Conservation (phyloP, 176 grass and related monocot species). For the Melocanna baccifera region DNA sequence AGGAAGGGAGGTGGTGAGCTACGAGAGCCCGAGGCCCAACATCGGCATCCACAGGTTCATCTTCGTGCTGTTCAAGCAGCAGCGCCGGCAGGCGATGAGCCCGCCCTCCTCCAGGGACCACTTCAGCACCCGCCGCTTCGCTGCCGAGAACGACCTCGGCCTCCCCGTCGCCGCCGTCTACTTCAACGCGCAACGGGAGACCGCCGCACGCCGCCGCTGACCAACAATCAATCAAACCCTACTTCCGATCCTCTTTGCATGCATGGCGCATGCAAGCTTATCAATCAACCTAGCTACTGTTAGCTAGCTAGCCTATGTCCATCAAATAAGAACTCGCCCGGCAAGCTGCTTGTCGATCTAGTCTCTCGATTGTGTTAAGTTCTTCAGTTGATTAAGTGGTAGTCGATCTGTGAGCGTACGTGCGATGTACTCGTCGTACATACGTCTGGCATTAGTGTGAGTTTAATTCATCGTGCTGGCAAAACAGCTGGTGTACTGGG, state of each 20-base stretch:
- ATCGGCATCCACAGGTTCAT: slow-evolving; percentile 75
- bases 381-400: neutral
- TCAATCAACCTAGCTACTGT: slow-evolving; percentile 24
- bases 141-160: slow-evolving; percentile 51
- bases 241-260: neutral
- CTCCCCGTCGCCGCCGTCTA: slow-evolving; percentile 70
- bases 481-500: slow-evolving; percentile 8
- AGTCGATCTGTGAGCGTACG: neutral
- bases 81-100: slow-evolving; percentile 38
- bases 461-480: neutral
- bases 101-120: slow-evolving; percentile 42
- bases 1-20: slow-evolving; percentile 59
- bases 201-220: slow-evolving; percentile 76
- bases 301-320: neutral
- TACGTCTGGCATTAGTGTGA: slow-evolving; percentile 13
- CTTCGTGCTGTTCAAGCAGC: slow-evolving; percentile 67
- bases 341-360: neutral
- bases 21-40: slow-evolving; percentile 60
- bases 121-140: slow-evolving; percentile 66
- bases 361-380: neutral
- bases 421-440: neutral
- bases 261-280: slow-evolving; percentile 12
- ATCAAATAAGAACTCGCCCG: slow-evolving; percentile 12
- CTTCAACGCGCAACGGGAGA: slow-evolving; percentile 71
- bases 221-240: neutral